A percentile compares a stretch with the other conserved stretches of the same genome.
Conservation (phyloP, 306 rosid genomes). For the Quillaja saponaria region DNA sequence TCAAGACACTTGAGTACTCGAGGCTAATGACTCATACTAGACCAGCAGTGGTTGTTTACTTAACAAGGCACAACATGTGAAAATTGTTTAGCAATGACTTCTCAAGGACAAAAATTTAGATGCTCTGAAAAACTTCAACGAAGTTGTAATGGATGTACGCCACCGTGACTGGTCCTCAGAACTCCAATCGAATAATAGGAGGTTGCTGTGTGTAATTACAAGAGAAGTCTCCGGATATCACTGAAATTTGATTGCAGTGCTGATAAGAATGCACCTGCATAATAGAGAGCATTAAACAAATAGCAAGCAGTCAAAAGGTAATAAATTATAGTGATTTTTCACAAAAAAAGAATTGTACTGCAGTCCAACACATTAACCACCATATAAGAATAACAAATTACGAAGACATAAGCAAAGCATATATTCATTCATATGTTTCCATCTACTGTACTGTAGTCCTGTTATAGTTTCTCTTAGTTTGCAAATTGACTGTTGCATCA, state of each 20-base stretch:
- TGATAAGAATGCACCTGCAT: slow-evolving; percentile 81
- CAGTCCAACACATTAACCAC: not conserved
- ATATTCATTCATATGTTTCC: too few species aligned
- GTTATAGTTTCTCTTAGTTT: too few species aligned
- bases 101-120: slow-evolving; percentile 31
- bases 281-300: not conserved
- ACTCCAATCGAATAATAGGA: slow-evolving; percentile 30
- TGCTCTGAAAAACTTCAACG: slow-evolving; percentile 27
- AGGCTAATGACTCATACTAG: slow-evolving; percentile 23
- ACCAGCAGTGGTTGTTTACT: slow-evolving; percentile 36
- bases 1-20: too few species aligned
- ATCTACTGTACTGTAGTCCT: too few species aligned
- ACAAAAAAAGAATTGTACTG: too few species aligned
- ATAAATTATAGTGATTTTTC: too few species aligned
- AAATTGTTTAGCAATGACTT: slow-evolving; percentile 29
- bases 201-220: slow-evolving; percentile 43
- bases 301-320: too few species aligned
- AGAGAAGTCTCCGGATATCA: slow-evolving; percentile 78
- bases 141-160: slow-evolving; percentile 23
- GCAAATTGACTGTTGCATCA: not conserved
- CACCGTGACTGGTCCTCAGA: slow-evolving; percentile 27
- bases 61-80: slow-evolving; percentile 32
- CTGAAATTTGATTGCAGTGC: slow-evolving; percentile 76
- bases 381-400: slow-evolving; percentile 6
- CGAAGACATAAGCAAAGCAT: too few species aligned